A percentile compares a stretch with the other conserved stretches of the same genome.
These are phyloP conservation scores for Cercospora sp. DNA, from an alignment of 2,329 filamentous ascomycete genomes.

Conservation along the genomic window DNA sequence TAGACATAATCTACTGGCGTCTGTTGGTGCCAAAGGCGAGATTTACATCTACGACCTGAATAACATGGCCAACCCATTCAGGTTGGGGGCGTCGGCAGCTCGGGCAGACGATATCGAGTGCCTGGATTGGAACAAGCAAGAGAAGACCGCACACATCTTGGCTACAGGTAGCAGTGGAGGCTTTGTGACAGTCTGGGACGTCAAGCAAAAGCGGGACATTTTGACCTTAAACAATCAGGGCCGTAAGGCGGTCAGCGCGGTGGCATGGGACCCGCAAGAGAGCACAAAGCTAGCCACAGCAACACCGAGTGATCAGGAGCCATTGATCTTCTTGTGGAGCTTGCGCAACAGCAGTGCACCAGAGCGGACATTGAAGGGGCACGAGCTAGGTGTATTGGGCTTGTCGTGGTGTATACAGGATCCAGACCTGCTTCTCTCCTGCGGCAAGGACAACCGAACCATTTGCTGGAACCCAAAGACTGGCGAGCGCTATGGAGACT, in stretches of 20 bases:
- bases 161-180: slow-evolving; percentile 91
- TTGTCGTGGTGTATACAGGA: slow-evolving; percentile 95
- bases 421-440: slow-evolving; percentile 82
- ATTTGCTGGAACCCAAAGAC: slow-evolving; percentile 96
- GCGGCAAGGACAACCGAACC: slow-evolving; percentile 94
- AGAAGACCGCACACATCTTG: slow-evolving; percentile 90
- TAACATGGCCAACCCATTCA: slow-evolving; percentile 83
- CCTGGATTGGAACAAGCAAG: slow-evolving; percentile 86
- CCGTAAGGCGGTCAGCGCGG: slow-evolving; percentile 89
- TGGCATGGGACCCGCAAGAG: slow-evolving; percentile 95
- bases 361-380: slow-evolving; percentile 83
- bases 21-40: slow-evolving; percentile 91
- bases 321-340: slow-evolving; percentile 91
- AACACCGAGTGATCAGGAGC: slow-evolving; percentile 83
- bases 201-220: slow-evolving; percentile 97
- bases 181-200: slow-evolving; percentile 97
- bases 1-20: slow-evolving; percentile 86
- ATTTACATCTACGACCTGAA: slow-evolving; percentile 94
- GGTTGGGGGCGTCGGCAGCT: slow-evolving; percentile 82
- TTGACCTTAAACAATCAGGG: slow-evolving; percentile 87
- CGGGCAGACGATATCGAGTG: slow-evolving; percentile 95
- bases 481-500: slow-evolving; percentile 83
- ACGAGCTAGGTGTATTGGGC: slow-evolving; percentile 90
- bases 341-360: slow-evolving; percentile 93
- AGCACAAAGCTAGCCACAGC: slow-evolving; percentile 91